Evolutionary conservation across 805 yeast genomes (phyloP).

Genomic region (Hanseniaspora meyeri): DNA sequence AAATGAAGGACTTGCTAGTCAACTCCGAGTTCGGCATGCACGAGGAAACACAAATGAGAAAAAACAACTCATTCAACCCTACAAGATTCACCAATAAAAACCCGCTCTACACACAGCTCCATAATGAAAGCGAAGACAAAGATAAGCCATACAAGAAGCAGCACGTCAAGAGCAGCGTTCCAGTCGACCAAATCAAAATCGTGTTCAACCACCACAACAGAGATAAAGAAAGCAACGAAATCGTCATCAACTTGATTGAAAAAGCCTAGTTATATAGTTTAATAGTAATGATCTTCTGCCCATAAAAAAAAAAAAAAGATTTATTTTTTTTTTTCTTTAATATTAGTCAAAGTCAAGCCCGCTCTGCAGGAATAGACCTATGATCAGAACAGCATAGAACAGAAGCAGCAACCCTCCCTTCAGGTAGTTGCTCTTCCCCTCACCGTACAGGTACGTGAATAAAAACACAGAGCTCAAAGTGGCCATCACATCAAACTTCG

Average conservation of each 20-base stretch:
- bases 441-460: conserved; percentile 89
- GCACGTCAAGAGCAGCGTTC: not conserved
- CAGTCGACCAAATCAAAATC: not conserved
- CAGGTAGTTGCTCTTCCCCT: conserved; percentile 91
- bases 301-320: too few relatives aligned
- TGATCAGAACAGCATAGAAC: conserved; percentile 57
- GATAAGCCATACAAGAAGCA: not conserved
- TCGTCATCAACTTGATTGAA: not conserved
- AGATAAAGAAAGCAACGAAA: not conserved
- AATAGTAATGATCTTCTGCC: too few relatives aligned
- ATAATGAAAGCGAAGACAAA: not conserved
- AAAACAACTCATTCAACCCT: not conserved
- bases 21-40: conserved; percentile 40
- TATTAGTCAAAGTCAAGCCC: conserved; percentile 20
- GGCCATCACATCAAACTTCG: conserved; percentile 89
- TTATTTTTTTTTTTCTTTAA: too few relatives aligned
- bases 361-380: conserved; percentile 64
- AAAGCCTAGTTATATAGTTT: not conserved
- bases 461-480: conserved; percentile 72
- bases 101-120: not conserved
- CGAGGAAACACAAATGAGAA: conserved; percentile 62
- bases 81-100: conserved; percentile 26
- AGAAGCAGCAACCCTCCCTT: conserved; percentile 82
- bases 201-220: not conserved
- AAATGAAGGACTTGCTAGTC: conserved; percentile 64